These are phyloP conservation scores for Salix koriyanagi DNA, from an alignment of 345 rosid species.

Conservation along the genomic window DNA sequence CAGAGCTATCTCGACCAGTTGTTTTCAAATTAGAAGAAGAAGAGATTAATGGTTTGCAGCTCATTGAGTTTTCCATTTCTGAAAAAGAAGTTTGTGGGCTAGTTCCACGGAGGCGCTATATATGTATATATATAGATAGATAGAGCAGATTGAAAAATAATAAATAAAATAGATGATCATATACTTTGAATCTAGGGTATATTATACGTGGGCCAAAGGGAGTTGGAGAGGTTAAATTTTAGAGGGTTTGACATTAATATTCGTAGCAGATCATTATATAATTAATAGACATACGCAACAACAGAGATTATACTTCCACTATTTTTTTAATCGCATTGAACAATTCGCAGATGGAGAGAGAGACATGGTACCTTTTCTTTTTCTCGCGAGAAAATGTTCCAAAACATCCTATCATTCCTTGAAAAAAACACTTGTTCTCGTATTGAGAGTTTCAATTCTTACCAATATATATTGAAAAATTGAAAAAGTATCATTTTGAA, in stretches of 20 bases:
- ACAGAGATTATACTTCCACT: not conserved
- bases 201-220: slow-evolving; percentile 8
- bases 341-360: not conserved
- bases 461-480: too few species aligned
- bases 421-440: not conserved
- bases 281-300: not conserved
- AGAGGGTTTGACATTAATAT: slow-evolving; percentile 14
- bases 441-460: not conserved
- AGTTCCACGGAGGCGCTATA: not conserved
- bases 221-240: slow-evolving; percentile 16
- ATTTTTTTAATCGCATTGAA: not conserved
- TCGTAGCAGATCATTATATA: not conserved
- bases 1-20: slow-evolving; percentile 4
- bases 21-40: not conserved
- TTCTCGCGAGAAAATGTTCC: not conserved
- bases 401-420: not conserved
- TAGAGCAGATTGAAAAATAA: not conserved
- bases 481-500: too few species aligned
- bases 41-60: slow-evolving; percentile 1
- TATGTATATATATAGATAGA: slow-evolving; percentile 7
- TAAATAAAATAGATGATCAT: not conserved
- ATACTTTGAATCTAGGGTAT: slow-evolving; percentile 5
- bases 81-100: not conserved
- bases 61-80: slow-evolving; percentile 21
- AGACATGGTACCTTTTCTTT: not conserved